Evolutionary conservation across 306 rosid genomes (phyloP).

Genomic region (Sicyos edulis): DNA sequence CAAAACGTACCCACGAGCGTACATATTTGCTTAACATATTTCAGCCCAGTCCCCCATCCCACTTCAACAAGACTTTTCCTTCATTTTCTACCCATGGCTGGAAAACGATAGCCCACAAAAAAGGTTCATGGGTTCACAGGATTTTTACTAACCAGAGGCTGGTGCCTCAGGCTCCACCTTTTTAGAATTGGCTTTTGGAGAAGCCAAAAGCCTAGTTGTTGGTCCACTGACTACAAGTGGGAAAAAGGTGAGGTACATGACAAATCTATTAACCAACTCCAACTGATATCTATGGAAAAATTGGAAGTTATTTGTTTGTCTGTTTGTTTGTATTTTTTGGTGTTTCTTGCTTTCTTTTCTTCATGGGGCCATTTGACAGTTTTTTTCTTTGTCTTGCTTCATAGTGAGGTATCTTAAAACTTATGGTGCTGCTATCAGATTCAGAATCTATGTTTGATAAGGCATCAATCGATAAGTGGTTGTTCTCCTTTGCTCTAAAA

Average conservation of each 20-base stretch:
- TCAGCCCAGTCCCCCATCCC: not conserved
- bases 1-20: not conserved
- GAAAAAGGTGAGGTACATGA: constrained; percentile 15
- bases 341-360: not conserved
- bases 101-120: not conserved
- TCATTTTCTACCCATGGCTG: not conserved
- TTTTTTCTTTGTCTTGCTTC: constrained; percentile 7
- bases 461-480: constrained; percentile 19
- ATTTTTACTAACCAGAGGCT: not conserved
- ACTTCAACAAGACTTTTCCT: not conserved
- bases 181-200: constrained; percentile 23
- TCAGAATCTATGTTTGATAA: not conserved
- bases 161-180: not conserved
- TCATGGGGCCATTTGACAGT: constrained; percentile 15
- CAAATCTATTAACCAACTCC: not conserved
- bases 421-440: constrained; percentile 8
- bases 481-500: constrained; percentile 12
- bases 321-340: not conserved
- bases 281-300: not conserved
- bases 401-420: not conserved
- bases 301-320: not conserved
- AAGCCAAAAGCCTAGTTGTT: constrained; percentile 21
- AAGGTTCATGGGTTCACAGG: not conserved
- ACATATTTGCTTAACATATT: not conserved
- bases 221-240: not conserved